phyloP scores from a whole-genome alignment of 192 early-diverging fungal genomes.

The Gonapodya sp. region DNA sequence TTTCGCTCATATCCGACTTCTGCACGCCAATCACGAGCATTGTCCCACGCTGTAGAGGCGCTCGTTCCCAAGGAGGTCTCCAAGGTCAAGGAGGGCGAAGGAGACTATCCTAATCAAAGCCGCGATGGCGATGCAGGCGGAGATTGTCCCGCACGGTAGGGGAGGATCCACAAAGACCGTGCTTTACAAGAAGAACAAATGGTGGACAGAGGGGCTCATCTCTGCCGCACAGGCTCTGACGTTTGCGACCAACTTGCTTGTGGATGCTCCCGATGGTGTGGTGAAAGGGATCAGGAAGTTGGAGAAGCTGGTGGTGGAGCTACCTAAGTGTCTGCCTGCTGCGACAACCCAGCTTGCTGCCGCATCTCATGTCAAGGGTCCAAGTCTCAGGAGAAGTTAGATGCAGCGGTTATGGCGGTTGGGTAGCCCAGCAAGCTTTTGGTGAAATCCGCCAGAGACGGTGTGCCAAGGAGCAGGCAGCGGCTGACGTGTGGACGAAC shows the following conservation, averaged over 20 bases:
- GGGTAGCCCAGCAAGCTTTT: slow-evolving; percentile 82
- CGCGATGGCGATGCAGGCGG: slow-evolving; percentile 90
- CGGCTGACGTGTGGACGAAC: slow-evolving; percentile 52
- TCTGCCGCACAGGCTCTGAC: slow-evolving; percentile 93
- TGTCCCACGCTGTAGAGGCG: slow-evolving; percentile 68
- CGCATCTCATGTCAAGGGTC: slow-evolving; percentile 89
- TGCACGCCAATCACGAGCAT: no score
- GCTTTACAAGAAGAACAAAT: slow-evolving; percentile 99
- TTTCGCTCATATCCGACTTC: no score
- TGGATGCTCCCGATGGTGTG: slow-evolving; percentile 93
- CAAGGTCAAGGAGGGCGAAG: slow-evolving; percentile 41
- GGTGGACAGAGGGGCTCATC: slow-evolving; percentile 98
- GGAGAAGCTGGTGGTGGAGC: slow-evolving; percentile 95
- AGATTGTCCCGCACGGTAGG: slow-evolving; percentile 89
- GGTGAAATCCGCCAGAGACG: slow-evolving; percentile 83
- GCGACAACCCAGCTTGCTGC: slow-evolving; percentile 95
- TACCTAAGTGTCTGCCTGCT: slow-evolving; percentile 90
- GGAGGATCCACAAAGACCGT: slow-evolving; percentile 68
- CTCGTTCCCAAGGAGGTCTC: slow-evolving; percentile 54
- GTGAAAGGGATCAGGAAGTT: slow-evolving; percentile 79
- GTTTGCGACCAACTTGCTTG: slow-evolving; percentile 80
- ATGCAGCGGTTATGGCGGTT: slow-evolving; percentile 86
- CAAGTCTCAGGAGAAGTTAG: slow-evolving; percentile 86
- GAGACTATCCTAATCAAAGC: slow-evolving; percentile 87
- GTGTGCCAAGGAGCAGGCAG: slow-evolving; percentile 22